Evolutionary conservation across 2,329 filamentous ascomycete genomes (phyloP).

Genomic region (Monosporascus sp.): DNA sequence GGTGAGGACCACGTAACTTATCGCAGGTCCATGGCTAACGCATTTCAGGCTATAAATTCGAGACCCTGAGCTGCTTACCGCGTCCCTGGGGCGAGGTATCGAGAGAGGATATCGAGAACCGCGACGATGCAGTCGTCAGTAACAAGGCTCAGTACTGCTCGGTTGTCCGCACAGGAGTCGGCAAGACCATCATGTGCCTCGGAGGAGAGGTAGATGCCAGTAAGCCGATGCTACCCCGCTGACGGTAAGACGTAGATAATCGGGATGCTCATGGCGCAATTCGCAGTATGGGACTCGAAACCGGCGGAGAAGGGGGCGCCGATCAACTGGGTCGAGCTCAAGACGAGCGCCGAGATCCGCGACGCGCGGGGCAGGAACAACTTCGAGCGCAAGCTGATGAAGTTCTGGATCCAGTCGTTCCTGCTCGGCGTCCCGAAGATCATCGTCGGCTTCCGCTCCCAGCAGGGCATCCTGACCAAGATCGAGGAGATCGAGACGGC

Average conservation of each 20-base stretch:
- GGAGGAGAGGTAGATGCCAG: slow-evolving; percentile 92
- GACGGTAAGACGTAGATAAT: no score
- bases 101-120: slow-evolving; percentile 71
- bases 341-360: slow-evolving; percentile 73
- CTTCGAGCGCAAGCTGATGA: slow-evolving; percentile 86
- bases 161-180: slow-evolving; percentile 82
- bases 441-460: slow-evolving; percentile 79
- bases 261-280: no score
- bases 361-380: slow-evolving; percentile 63
- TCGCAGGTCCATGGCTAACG: slow-evolving; percentile 1
- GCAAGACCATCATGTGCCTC: slow-evolving; percentile 66
- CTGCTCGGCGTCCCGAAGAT: slow-evolving; percentile 88
- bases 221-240: slow-evolving; percentile 31
- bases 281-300: slow-evolving; percentile 75
- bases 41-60: slow-evolving; percentile 87
- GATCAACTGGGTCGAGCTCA: slow-evolving; percentile 91
- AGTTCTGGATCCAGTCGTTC: slow-evolving; percentile 96
- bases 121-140: slow-evolving; percentile 67
- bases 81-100: slow-evolving; percentile 66
- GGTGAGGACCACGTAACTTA: slow-evolving; percentile 43
- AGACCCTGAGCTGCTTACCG: slow-evolving; percentile 74
- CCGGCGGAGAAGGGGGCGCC: slow-evolving; percentile 58
- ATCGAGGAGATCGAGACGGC: slow-evolving; percentile 77
- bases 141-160: slow-evolving; percentile 97
- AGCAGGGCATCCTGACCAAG: slow-evolving; percentile 62